Evolutionary conservation across 2,329 filamentous ascomycete genomes (phyloP).

Genomic region (Trichoderma sp.): DNA sequence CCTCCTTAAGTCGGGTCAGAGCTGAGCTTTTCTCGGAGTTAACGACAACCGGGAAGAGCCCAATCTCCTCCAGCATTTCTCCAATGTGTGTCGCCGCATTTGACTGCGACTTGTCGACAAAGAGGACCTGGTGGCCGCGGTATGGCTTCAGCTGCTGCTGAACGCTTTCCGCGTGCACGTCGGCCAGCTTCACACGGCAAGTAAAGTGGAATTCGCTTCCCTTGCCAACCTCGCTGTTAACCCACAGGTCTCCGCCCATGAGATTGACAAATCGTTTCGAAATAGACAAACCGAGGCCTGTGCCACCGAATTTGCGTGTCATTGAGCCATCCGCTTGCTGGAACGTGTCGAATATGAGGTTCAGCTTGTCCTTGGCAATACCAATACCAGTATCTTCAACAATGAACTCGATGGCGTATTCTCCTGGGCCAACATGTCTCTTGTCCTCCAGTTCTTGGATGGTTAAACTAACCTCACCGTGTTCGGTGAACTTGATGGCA

Average conservation of each 20-base stretch:
- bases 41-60: constrained; percentile 82
- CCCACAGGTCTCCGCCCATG: constrained; percentile 97
- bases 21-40: constrained; percentile 69
- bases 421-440: constrained; percentile 65
- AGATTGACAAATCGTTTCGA: constrained; percentile 92
- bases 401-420: constrained; percentile 94
- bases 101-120: constrained; percentile 89
- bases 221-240: constrained; percentile 86
- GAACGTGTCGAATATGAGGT: constrained; percentile 98
- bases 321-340: constrained; percentile 97
- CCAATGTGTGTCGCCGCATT: constrained; percentile 74
- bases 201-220: constrained; percentile 97
- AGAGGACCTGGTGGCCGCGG: constrained; percentile 86
- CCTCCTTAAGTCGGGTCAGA: constrained; percentile 55
- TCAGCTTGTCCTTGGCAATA: constrained; percentile 91
- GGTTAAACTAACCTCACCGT: constrained; percentile 93
- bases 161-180: constrained; percentile 75
- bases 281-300: constrained; percentile 89
- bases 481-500: constrained; percentile 98
- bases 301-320: constrained; percentile 93
- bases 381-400: constrained; percentile 97
- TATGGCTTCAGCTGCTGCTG: constrained; percentile 87
- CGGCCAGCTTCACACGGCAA: constrained; percentile 82
- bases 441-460: constrained; percentile 70
- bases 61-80: constrained; percentile 74